phyloP scores from a whole-genome alignment of 2,329 filamentous ascomycete genomes.

The Botrytis elliptica region DNA sequence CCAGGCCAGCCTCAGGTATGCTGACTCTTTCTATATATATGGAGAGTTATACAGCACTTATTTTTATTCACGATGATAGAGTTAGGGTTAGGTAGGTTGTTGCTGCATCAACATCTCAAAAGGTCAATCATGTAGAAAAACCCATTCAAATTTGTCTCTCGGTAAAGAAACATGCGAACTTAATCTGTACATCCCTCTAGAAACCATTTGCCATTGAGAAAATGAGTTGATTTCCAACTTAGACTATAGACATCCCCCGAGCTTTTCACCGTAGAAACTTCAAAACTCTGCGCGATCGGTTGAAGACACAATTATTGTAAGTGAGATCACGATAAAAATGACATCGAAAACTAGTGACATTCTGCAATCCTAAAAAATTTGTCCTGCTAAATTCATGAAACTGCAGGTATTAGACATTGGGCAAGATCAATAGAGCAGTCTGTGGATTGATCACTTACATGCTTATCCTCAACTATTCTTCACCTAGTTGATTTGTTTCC shows the following conservation, averaged over 20 bases:
- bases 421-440: not conserved
- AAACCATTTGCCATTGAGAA: not conserved
- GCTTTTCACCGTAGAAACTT: not conserved
- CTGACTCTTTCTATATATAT: not conserved
- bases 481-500: not conserved
- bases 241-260: not conserved
- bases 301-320: not conserved
- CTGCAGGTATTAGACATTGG: not conserved
- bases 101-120: not conserved
- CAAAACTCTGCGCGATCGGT: not conserved
- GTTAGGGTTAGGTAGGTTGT: not conserved
- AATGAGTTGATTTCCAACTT: not conserved
- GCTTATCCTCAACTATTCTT: not conserved
- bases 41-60: accelerated
- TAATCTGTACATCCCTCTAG: not conserved
- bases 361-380: no score
- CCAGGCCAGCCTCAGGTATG: no score
- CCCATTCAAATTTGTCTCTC: accelerated
- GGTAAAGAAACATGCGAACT: not conserved
- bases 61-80: not conserved
- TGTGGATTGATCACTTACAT: not conserved
- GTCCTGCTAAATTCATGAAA: not conserved
- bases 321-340: not conserved
- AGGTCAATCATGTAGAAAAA: not conserved
- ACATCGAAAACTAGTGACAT: not conserved